Evolutionary conservation across 2,329 filamentous ascomycete genomes (phyloP), one percentile per base, ranked within the genome.

Genomic region (Bipolaris zeicola): DNA sequence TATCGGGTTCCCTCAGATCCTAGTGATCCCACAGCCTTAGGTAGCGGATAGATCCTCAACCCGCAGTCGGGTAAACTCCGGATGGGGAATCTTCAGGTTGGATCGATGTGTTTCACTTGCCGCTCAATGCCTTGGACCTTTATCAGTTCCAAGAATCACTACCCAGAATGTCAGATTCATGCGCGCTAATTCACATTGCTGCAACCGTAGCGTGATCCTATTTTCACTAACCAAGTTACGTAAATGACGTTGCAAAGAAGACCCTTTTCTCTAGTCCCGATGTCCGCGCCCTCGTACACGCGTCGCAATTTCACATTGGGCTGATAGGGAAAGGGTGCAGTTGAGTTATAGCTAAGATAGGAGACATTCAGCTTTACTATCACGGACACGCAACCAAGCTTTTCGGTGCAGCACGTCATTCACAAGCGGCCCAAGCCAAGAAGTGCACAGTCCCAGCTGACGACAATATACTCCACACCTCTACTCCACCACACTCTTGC

Each of bases 391-490:
- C 8, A 18, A 18, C 34, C 46, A 55, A 50, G 52, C 52, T 44
- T 55, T 50, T 26, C 38, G 26, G 16, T 38, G 16, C 31, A 28
- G 37, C 36, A 33, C 22, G 41, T 55, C 46, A 22, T 42, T 5
- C 43, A 20, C 14, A 22, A n/a, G 41, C 31, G 41, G 41, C 36
- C 31, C 26, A 39, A 10, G 52, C 52, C 39, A 55, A 50, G 52
- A 16, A 38, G 31, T 38, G 45, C 45, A 48, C 45, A 28, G 45
- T 48, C 45, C 34, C 34, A 31, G 50, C 39, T 48, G 37, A 53
- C 50, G 50, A 53, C 50, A 41, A 37, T 36, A 24, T 31, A 31
- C 38, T 48, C 45, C 20, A 38, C 34, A 26, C 34, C 42, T 41
- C 31, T 36, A 36, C 28, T 50, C 22, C 26, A 20, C 38, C 10